phyloP scores from a whole-genome alignment of 148 eudicot genomes.

The Agrostemma githago region DNA sequence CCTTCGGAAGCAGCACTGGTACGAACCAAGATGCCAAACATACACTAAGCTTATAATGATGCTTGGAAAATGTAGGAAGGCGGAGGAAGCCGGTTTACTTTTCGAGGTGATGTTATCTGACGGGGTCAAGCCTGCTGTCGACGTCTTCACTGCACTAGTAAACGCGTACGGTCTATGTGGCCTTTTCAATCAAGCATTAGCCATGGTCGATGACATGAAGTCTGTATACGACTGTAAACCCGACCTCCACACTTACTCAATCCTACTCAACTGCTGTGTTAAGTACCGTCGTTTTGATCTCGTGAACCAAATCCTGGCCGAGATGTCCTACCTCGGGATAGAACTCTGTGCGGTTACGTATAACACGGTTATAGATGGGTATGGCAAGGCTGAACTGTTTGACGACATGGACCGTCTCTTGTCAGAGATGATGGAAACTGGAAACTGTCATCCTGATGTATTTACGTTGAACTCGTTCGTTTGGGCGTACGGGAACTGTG shows the following conservation, averaged over 20 bases:
- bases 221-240: slow-evolving; percentile 65
- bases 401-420: slow-evolving; percentile 64
- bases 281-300: slow-evolving; percentile 54
- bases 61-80: slow-evolving; percentile 82
- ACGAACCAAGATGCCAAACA: slow-evolving; percentile 63
- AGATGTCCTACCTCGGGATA: slow-evolving; percentile 69
- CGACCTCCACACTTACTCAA: slow-evolving; percentile 73
- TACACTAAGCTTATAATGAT: slow-evolving; percentile 73
- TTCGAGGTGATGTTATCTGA: slow-evolving; percentile 62
- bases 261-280: slow-evolving; percentile 58
- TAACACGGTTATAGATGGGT: slow-evolving; percentile 82
- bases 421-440: slow-evolving; percentile 62
- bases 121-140: slow-evolving; percentile 69
- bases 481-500: slow-evolving; percentile 65
- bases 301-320: slow-evolving; percentile 41
- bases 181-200: slow-evolving; percentile 64
- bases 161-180: slow-evolving; percentile 66
- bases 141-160: slow-evolving; percentile 71
- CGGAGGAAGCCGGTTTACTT: slow-evolving; percentile 64
- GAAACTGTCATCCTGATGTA: slow-evolving; percentile 63
- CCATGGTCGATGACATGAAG: slow-evolving; percentile 56
- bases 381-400: slow-evolving; percentile 70
- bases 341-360: slow-evolving; percentile 57
- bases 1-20: slow-evolving; percentile 92
- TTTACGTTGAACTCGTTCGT: slow-evolving; percentile 75